A percentile compares a stretch with the other conserved stretches of the same genome.
phyloP scores from a whole-genome alignment of 2,329 filamentous ascomycete species.

The Microdochium paspali region DNA sequence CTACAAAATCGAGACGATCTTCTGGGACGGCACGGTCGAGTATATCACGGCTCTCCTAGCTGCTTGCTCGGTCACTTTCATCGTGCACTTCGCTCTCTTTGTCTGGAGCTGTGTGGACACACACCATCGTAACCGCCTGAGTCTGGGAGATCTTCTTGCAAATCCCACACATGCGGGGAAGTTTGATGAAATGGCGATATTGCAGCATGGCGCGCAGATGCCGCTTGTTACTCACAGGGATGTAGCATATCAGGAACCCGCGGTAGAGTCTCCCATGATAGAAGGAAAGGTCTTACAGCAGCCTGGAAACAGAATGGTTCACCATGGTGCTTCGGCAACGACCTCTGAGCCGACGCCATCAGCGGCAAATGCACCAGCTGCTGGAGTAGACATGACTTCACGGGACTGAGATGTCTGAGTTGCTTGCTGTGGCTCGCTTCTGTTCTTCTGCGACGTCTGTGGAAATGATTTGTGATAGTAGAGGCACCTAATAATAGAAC shows the following conservation, averaged over 20 bases:
- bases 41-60: conserved; percentile 49
- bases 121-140: conserved; percentile 14
- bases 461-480: too few species aligned
- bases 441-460: too few species aligned
- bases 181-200: not conserved
- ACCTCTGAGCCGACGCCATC: not conserved
- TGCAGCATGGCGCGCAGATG: not conserved
- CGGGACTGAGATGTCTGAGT: too few species aligned
- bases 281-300: not conserved
- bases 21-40: conserved; percentile 6
- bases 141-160: not conserved
- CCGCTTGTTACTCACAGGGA: not conserved
- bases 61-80: conserved; percentile 64
- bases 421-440: too few species aligned
- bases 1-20: conserved; percentile 7
- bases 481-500: too few species aligned
- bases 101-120: conserved; percentile 25
- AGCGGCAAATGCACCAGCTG: too few species aligned
- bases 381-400: too few species aligned
- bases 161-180: not conserved
- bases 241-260: too few species aligned
- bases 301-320: not conserved
- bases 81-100: conserved; percentile 79
- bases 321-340: not conserved
- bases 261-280: not conserved